Conservation (phyloP, 2,329 filamentous ascomycete species). For the Alternaria solani region DNA sequence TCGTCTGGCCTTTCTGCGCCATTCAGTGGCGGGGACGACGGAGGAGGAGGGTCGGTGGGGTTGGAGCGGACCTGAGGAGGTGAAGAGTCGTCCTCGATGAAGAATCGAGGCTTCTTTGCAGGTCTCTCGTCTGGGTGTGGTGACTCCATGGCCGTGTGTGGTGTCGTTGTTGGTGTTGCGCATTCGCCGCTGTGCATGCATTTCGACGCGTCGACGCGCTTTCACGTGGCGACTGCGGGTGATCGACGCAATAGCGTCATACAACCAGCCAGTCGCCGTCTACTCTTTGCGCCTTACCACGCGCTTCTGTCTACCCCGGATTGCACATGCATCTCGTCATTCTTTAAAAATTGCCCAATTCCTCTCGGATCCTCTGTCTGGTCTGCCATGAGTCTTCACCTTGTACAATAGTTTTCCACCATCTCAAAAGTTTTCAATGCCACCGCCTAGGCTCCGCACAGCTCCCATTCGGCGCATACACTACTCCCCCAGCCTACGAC, state of each 20-base stretch:
- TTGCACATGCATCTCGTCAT: not conserved
- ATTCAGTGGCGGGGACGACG: conserved; percentile 41
- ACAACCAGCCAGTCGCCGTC: conserved; percentile 22
- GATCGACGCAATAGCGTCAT: conserved; percentile 42
- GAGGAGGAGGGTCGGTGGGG: conserved; percentile 34
- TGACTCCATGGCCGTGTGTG: conserved; percentile 44
- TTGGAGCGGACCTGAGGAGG: conserved; percentile 27
- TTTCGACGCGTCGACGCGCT: conserved; percentile 44
- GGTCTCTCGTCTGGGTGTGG: conserved; percentile 62
- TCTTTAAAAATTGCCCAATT: not conserved
- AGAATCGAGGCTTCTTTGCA: conserved; percentile 69
- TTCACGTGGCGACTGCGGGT: conserved; percentile 36
- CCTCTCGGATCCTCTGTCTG: not conserved
- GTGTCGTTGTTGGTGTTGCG: conserved; percentile 4
- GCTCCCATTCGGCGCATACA: conserved; percentile 29
- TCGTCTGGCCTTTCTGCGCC: conserved; percentile 6
- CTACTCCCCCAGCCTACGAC: conserved; percentile 6
- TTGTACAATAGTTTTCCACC: conserved; percentile 2
- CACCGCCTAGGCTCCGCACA: conserved; percentile 27
- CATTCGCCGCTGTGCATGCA: conserved; percentile 8
- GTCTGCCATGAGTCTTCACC: conserved; percentile 17
- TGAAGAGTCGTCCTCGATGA: conserved; percentile 63
- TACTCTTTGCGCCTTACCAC: conserved; percentile 22
- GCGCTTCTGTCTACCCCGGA: not conserved
- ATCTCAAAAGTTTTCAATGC: conserved; percentile 35